A percentile compares a stretch with the other conserved stretches of the same genome.
phyloP scores from a whole-genome alignment of 257 asterid genomes.

The Solanum bulbocastanum region DNA sequence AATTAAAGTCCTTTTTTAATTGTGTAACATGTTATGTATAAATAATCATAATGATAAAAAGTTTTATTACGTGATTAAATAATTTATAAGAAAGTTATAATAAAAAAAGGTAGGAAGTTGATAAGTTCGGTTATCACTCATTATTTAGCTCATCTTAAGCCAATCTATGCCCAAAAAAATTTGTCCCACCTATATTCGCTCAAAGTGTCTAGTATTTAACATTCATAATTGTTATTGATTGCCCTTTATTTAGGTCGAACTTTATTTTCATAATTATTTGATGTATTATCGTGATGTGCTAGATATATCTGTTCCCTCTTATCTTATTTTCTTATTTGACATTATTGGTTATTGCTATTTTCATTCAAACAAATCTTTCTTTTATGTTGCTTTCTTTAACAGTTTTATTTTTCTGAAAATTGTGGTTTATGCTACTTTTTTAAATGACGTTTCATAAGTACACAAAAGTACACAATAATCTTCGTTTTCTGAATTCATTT shows the following conservation, averaged over 20 bases:
- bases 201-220: not conserved
- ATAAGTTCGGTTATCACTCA: not conserved
- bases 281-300: not conserved
- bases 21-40: not conserved
- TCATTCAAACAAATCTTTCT: not conserved
- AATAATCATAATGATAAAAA: no score
- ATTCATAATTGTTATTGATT: not conserved
- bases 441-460: not conserved
- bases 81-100: not conserved
- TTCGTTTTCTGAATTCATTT: not conserved
- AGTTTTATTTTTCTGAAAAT: not conserved
- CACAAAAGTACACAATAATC: not conserved
- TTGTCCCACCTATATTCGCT: not conserved
- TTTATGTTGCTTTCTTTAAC: not conserved
- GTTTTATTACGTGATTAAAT: not conserved
- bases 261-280: not conserved
- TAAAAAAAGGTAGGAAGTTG: not conserved
- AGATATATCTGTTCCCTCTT: not conserved
- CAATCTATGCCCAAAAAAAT: not conserved
- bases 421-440: not conserved
- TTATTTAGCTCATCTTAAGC: not conserved
- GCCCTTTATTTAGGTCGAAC: not conserved
- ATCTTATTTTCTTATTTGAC: not conserved
- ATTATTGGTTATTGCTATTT: not conserved
- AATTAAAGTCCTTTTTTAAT: not conserved